Evolutionary conservation across 176 grass and related monocot species (phyloP), one percentile per base, ranked within the genome.

Genomic region (Oryza meyeriana): DNA sequence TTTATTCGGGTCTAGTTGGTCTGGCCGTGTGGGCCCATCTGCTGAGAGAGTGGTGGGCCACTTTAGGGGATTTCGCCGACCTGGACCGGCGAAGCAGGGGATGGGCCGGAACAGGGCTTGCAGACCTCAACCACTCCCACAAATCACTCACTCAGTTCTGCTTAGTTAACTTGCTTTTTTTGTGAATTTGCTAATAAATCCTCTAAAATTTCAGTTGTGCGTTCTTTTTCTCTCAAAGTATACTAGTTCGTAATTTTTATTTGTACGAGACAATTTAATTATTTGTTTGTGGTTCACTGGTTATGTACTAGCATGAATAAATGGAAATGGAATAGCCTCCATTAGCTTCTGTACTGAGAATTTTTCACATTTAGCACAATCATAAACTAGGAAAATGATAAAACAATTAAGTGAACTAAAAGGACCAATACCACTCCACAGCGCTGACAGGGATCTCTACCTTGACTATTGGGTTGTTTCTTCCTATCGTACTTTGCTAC

Each of bases 21-120:
- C 20, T 66, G 77, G 33, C 17, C n/a, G 1, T 4, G 30, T 76
- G 76, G 87, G 72, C 71, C 83, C 76, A 14, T 8, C 8, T 50
- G 31, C 57, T 66, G 71, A 32, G 57, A 5, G 65, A 26, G 35
- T 1, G 50, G 83, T 85, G 36, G 66, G 81, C 70, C 59, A 47
- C 12, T 26, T 35, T 20, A 48, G 55, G 17, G 35, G 30, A 27
- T 33, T 20, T 7, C 3, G 22, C 27, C 70, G 69, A 80, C 69
- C 62, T 84, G 57, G 34, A 67, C 61, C 75, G 36, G 38, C 32
- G 36, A 84, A 75, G 20, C 27, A 38, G 61, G 48, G 38, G 2
- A 27, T 69, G 57, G 71, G 57, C 77, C 82, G 64, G 80, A 52
- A 29, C 72, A 48, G 22, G 13, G 17, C 59, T 10, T 5, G 8